Conservation (phyloP, 495 filamentous ascomycete genomes). For the Bacidia rubella region DNA sequence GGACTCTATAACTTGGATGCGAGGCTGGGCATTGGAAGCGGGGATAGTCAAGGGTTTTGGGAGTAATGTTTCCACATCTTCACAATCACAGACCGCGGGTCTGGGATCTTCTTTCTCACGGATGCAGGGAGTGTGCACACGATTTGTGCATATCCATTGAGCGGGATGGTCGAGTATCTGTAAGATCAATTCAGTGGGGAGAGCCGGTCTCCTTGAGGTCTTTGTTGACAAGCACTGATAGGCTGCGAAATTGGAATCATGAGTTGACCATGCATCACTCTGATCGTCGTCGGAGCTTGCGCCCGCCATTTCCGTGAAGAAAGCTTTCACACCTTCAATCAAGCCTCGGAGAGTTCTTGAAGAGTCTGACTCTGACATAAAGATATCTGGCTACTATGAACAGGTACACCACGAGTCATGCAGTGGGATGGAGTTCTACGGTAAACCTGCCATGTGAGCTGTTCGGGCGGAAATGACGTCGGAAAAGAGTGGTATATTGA, state of each 20-base stretch:
- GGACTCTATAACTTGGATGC: slow-evolving; percentile 5
- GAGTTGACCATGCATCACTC: slow-evolving; percentile 17
- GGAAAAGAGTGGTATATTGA: too few relatives aligned
- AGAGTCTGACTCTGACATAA: not conserved
- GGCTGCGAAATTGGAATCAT: slow-evolving; percentile 16
- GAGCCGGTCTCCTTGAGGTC: slow-evolving; percentile 3
- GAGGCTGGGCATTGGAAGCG: not conserved
- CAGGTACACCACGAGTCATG: too few relatives aligned
- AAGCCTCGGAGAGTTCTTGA: not conserved
- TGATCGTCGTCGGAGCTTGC: not conserved
- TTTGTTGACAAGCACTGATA: slow-evolving; percentile 13
- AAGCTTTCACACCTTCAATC: not conserved
- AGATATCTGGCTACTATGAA: not conserved
- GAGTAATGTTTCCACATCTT: not conserved
- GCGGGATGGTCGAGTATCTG: slow-evolving; percentile 24
- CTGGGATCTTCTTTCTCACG: not conserved
- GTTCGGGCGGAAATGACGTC: too few relatives aligned
- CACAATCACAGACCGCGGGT: not conserved
- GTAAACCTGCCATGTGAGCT: too few relatives aligned
- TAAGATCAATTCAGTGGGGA: slow-evolving; percentile 17
- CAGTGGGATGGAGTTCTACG: too few relatives aligned
- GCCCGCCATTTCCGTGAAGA: not conserved
- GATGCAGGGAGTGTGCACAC: slow-evolving; percentile 7
- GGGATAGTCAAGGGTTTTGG: not conserved
- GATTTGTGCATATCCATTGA: slow-evolving; percentile 18